These are phyloP conservation scores for Arabis hirsuta DNA, from an alignment of 345 rosid genomes.

Conservation along the genomic window DNA sequence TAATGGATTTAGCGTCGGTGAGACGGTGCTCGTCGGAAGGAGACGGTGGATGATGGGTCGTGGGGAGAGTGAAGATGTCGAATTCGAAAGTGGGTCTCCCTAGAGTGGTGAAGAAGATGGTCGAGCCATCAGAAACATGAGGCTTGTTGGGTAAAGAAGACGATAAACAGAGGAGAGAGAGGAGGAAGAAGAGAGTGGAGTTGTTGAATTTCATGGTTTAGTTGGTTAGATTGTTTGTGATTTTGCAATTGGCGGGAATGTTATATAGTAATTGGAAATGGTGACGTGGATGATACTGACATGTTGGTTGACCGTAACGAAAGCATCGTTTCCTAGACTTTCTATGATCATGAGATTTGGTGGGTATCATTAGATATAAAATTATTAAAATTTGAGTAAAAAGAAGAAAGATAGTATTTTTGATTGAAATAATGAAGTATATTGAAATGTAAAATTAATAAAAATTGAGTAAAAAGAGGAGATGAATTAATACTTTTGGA, in stretches of 20 bases:
- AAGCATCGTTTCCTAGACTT: no score
- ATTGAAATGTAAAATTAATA: no score
- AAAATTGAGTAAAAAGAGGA: no score
- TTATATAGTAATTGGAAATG: constrained; percentile 26
- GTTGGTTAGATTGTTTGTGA: constrained; percentile 3
- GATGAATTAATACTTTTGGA: no score
- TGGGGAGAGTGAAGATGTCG: constrained; percentile 69
- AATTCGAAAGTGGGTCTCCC: constrained; percentile 67
- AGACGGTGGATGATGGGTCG: constrained; percentile 43
- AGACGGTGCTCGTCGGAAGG: constrained; percentile 53
- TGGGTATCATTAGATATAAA: no score
- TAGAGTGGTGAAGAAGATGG: constrained; percentile 66
- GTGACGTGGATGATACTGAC: constrained; percentile 45
- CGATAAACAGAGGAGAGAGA: constrained; percentile 35
- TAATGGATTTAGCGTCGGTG: constrained; percentile 69
- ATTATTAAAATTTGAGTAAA: no score
- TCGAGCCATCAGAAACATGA: constrained; percentile 37
- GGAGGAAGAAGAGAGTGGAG: constrained; percentile 22
- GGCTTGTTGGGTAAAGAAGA: constrained; percentile 36
- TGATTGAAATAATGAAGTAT: no score
- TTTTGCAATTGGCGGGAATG: constrained; percentile 43
- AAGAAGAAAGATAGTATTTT: no score
- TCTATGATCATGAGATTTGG: no score
- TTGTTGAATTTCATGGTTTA: constrained; percentile 34
- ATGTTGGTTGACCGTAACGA: constrained; percentile 17